phyloP scores from a whole-genome alignment of 2,329 filamentous ascomycete species.

The Colletotrichum sp. region DNA sequence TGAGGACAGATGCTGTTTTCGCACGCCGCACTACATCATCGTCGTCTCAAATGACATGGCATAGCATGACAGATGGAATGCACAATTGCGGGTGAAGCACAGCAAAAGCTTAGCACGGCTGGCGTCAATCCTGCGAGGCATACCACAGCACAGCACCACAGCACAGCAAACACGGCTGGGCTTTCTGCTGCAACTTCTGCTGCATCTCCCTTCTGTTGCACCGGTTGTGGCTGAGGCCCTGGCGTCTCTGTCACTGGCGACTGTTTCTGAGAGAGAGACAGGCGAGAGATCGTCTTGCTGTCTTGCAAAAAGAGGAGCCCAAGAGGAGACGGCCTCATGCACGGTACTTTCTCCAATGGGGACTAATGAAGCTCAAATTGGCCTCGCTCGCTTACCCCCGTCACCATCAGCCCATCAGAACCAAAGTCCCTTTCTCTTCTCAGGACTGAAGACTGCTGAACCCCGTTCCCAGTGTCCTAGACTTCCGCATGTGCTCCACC shows the following conservation, averaged over 20 bases:
- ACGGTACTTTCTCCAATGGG: slow-evolving; percentile 12
- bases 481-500: neutral
- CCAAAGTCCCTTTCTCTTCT: slow-evolving; percentile 3
- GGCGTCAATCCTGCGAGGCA: neutral
- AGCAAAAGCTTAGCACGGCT: neutral
- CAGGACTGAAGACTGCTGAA: neutral
- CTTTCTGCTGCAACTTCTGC: neutral
- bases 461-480: neutral
- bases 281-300: neutral
- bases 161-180: neutral
- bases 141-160: neutral
- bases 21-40: neutral
- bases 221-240: slow-evolving; percentile 9
- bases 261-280: neutral
- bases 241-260: neutral
- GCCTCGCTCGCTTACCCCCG: slow-evolving; percentile 16
- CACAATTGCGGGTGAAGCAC: neutral
- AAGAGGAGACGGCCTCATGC: neutral
- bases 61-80: neutral
- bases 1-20: neutral
- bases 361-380: slow-evolving; percentile 6
- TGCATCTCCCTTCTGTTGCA: neutral
- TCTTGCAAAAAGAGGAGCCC: neutral
- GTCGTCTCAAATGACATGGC: neutral
- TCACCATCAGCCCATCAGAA: slow-evolving; percentile 18